These are phyloP conservation scores for Sclerotiophoma versabilis DNA, from an alignment of 2,329 filamentous ascomycete genomes.

Conservation along the genomic window DNA sequence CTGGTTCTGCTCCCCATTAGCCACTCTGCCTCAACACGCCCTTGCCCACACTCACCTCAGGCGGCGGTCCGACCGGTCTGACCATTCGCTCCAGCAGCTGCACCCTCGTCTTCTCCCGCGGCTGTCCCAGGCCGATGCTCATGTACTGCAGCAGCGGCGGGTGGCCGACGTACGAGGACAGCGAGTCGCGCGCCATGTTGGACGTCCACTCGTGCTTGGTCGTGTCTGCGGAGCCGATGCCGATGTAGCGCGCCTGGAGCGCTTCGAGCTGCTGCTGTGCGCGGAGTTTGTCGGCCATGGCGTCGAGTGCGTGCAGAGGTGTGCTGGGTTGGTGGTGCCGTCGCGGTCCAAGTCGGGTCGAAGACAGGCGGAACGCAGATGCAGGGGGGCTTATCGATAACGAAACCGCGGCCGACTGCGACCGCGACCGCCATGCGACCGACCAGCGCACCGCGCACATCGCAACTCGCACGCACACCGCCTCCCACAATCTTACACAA, in stretches of 20 bases:
- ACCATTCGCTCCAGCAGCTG: conserved; percentile 80
- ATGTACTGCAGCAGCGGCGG: conserved; percentile 88
- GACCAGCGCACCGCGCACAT: not conserved
- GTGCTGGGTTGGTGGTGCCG: not conserved
- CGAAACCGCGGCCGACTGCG: not conserved
- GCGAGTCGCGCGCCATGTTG: conserved; percentile 94
- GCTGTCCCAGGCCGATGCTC: conserved; percentile 85
- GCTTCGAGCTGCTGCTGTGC: conserved; percentile 97
- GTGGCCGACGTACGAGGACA: conserved; percentile 87
- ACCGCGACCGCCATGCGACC: conserved; percentile 1
- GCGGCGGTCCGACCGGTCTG: conserved; percentile 70
- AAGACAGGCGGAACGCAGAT: not conserved
- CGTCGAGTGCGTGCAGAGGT: not conserved
- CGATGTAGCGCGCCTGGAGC: conserved; percentile 93
- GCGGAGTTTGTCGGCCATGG: conserved; percentile 91
- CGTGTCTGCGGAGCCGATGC: conserved; percentile 95
- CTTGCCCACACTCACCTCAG: conserved; percentile 58
- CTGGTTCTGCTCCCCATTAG: conserved; percentile 6
- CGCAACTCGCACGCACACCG: conserved; percentile 1
- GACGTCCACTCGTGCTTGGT: conserved; percentile 97
- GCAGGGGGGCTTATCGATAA: conserved; percentile 7
- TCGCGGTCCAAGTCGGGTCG: not conserved
- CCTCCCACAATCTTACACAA: not conserved
- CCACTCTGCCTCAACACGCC: not conserved
- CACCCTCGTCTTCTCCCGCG: conserved; percentile 78